Evolutionary conservation across 331 rosid species (phyloP).

Genomic region (Spiraea crenata): DNA sequence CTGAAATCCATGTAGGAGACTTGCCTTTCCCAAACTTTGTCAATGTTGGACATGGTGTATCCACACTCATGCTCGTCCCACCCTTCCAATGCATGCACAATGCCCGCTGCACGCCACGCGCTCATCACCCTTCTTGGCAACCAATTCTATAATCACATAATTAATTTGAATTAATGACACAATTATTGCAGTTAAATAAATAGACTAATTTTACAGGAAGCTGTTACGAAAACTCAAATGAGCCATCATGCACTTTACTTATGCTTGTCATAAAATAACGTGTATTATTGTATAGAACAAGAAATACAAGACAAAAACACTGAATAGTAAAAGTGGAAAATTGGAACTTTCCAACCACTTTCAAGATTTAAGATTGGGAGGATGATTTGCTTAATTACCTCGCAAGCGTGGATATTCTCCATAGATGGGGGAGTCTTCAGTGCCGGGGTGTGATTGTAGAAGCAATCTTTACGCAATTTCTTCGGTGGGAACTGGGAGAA

Average conservation of each 20-base stretch:
- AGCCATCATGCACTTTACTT: too few species aligned
- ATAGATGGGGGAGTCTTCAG: slow-evolving; percentile 52
- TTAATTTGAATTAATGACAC: not conserved
- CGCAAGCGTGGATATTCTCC: slow-evolving; percentile 33
- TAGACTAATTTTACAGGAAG: too few species aligned
- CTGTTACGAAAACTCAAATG: too few species aligned
- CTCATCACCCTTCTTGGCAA: slow-evolving; percentile 50
- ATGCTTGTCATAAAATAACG: too few species aligned
- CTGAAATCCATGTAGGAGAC: slow-evolving; percentile 44
- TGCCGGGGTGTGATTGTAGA: slow-evolving; percentile 61
- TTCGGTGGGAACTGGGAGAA: slow-evolving; percentile 66
- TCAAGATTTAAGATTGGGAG: too few species aligned
- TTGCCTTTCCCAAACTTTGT: slow-evolving; percentile 40
- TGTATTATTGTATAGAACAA: too few species aligned
- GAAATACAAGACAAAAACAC: too few species aligned
- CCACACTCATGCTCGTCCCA: slow-evolving; percentile 52
- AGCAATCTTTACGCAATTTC: slow-evolving; percentile 55
- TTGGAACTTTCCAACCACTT: too few species aligned
- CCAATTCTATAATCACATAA: slow-evolving; percentile 35
- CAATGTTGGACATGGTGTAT: not conserved
- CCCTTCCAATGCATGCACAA: slow-evolving; percentile 41
- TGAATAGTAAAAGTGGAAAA: too few species aligned
- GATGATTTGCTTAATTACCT: slow-evolving; percentile 8
- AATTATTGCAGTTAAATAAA: too few species aligned
- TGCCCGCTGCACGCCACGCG: slow-evolving; percentile 39